Percentiles rank a stretch among this genome's conserved stretches.
Conservation (phyloP, 75 land plant genomes). For the Gnetum montanum region DNA sequence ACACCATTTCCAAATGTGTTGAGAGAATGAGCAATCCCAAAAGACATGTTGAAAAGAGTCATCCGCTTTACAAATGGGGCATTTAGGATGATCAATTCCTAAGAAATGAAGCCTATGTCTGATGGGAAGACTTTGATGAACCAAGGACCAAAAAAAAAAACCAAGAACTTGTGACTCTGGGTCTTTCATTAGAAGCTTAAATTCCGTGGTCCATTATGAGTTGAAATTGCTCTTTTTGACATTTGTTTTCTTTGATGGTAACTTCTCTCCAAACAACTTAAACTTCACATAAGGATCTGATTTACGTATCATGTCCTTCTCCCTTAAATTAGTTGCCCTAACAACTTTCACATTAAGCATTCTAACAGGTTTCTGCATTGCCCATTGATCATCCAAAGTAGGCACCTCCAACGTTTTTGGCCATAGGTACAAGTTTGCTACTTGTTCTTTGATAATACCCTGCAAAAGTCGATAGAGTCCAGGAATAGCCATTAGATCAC, state of each 20-base stretch:
- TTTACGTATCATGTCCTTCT: slow-evolving; percentile 73
- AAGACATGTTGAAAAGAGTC: no score
- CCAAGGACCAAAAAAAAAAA: no score
- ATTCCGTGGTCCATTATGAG: slow-evolving; percentile 81
- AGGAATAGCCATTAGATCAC: slow-evolving; percentile 77
- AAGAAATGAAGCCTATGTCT: no score
- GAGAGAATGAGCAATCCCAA: no score
- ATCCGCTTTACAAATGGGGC: no score
- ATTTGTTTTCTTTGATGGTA: slow-evolving; percentile 57
- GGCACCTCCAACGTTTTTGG: slow-evolving; percentile 68
- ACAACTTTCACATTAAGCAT: slow-evolving; percentile 63
- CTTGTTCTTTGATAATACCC: slow-evolving; percentile 74
- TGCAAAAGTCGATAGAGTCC: slow-evolving; percentile 62
- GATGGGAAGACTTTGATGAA: no score
- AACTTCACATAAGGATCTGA: slow-evolving; percentile 92
- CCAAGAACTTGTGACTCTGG: slow-evolving; percentile 44
- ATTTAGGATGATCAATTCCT: no score
- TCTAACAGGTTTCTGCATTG: slow-evolving; percentile 58
- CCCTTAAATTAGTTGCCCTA: slow-evolving; percentile 46
- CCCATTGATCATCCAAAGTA: slow-evolving; percentile 55
- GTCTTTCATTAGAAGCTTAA: slow-evolving; percentile 75
- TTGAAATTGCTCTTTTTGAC: slow-evolving; percentile 70
- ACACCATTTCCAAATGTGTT: no score
- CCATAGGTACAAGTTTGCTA: slow-evolving; percentile 79
- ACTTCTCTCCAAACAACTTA: slow-evolving; percentile 47